phyloP scores from a whole-genome alignment of 352 stramenopile species.

The Globisporangium spiculum region DNA sequence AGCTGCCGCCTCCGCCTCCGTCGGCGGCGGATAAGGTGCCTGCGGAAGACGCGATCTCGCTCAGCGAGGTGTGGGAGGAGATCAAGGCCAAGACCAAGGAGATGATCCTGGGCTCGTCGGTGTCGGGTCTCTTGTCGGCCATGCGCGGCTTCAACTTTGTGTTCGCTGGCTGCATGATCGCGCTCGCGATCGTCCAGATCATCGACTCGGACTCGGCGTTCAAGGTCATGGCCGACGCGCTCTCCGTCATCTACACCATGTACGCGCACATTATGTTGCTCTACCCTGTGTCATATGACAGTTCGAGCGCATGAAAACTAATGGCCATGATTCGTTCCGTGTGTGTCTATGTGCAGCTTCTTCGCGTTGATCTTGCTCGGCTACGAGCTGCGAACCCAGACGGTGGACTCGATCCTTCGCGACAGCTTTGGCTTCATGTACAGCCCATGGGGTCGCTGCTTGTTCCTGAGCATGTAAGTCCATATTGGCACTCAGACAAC shows the following conservation, averaged over 20 bases:
- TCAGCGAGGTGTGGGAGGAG: slow-evolving; percentile 83
- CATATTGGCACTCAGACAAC: background rate
- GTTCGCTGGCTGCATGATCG: slow-evolving; percentile 74
- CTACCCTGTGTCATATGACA: background rate
- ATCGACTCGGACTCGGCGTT: slow-evolving; percentile 65
- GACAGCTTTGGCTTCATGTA: slow-evolving; percentile 89
- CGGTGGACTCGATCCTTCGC: slow-evolving; percentile 65
- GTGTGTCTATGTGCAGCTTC: slow-evolving; percentile 40
- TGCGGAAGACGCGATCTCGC: slow-evolving; percentile 64
- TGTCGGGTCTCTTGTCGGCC: slow-evolving; percentile 68
- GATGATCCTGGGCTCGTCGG: slow-evolving; percentile 82
- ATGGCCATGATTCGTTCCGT: background rate
- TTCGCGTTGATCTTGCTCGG: slow-evolving; percentile 81
- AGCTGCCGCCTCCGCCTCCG: slow-evolving; percentile 70
- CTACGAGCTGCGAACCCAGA: slow-evolving; percentile 77
- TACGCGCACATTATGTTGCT: slow-evolving; percentile 26
- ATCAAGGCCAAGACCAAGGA: slow-evolving; percentile 77
- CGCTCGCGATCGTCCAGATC: slow-evolving; percentile 65
- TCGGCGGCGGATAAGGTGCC: slow-evolving; percentile 74
- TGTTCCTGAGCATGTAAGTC: slow-evolving; percentile 84
- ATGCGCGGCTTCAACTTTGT: slow-evolving; percentile 80
- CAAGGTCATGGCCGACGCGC: slow-evolving; percentile 65
- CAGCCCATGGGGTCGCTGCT: slow-evolving; percentile 81
- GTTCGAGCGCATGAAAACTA: background rate
- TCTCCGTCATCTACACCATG: slow-evolving; percentile 87